phyloP scores from a whole-genome alignment of 2,329 filamentous ascomycete genomes.

The Cladorrhinum sp. region DNA sequence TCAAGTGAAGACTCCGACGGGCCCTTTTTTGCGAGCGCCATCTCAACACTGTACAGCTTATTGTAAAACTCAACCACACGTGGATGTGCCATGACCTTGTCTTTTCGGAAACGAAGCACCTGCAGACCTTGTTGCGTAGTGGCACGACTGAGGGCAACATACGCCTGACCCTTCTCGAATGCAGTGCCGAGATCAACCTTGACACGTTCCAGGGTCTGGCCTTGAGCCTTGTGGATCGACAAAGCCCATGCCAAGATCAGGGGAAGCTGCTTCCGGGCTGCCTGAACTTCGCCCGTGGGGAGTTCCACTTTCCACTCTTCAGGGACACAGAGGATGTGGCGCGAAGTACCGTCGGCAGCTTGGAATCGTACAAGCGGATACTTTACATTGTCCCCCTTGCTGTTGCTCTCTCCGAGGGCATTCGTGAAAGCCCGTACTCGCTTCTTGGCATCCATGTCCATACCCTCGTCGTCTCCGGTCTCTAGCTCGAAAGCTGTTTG shows the following conservation, averaged over 20 bases:
- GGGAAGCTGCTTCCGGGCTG: constrained; percentile 76
- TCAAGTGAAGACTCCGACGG: constrained; percentile 35
- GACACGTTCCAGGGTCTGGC: constrained; percentile 88
- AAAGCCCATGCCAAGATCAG: constrained; percentile 95
- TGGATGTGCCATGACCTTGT: constrained; percentile 91
- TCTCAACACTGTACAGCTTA: constrained; percentile 71
- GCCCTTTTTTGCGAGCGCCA: constrained; percentile 33
- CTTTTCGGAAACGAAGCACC: constrained; percentile 82
- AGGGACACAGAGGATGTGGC: constrained; percentile 75
- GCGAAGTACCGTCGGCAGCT: constrained; percentile 70
- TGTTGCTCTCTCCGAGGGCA: constrained; percentile 34
- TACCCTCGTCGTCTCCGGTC: constrained; percentile 38
- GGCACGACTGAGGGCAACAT: constrained; percentile 91
- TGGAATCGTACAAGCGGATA: constrained; percentile 86
- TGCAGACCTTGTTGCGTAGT: constrained; percentile 84
- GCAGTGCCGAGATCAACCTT: constrained; percentile 90
- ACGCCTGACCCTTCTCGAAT: constrained; percentile 97
- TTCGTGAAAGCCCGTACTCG: constrained; percentile 27
- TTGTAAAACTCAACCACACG: constrained; percentile 83
- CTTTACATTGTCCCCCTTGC: constrained; percentile 53
- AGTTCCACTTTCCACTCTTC: constrained; percentile 98
- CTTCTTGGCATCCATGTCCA: constrained; percentile 32
- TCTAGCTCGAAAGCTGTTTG: constrained; percentile 40
- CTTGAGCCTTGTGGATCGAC: constrained; percentile 97
- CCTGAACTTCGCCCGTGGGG: constrained; percentile 92